Evolutionary conservation across 257 asterid species (phyloP), one percentile per base, ranked within the genome.

Genomic region (Gardenia jasminoides): DNA sequence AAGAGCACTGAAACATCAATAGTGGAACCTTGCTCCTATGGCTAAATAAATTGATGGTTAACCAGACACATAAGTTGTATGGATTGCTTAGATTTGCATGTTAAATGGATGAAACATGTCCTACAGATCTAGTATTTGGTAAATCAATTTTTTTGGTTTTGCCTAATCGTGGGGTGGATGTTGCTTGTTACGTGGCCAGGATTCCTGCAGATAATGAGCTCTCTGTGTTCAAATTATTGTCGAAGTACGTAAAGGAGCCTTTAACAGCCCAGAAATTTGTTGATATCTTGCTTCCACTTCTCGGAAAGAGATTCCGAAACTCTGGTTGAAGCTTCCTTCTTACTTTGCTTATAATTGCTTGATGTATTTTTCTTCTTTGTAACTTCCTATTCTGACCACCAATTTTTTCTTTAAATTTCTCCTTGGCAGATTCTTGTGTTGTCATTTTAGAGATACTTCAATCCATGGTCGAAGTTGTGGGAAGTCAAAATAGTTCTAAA

Each of bases 201-300:
- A 76, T 75, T 83, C 97, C 89, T 2, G 91, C 89, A 65, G 88
- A 85, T 77, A 90, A 88, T 78, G 99, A 90, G 80, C 87, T 95
- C 52, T 46, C 76, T 83, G 48, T 46, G 11, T 46, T 46, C 8
- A 7, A 46, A 46, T 46, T 46, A 79, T 87, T 96, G 80, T 82
- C 93, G 0, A 87, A 85, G 83, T 91, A 92, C 79, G 85, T 92
- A 67, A 87, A 85, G 86, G 96, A 90, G 70, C 86, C 93, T 44
- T 66, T 48, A 70, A 87, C 86, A 54, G 99, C 97, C n/a, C 79
- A 84, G 83, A 82, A 70, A 76, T 95, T 91, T 89, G 83, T 92
- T 56, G 97, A 95, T 76, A 87, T 92, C 67, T 88, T 95, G 87
- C 93, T 95, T 78, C 94, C 96, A 17, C 80, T 92, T 84, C 87